phyloP scores from a whole-genome alignment of 345 rosid species.

The Dovyalis caffra region DNA sequence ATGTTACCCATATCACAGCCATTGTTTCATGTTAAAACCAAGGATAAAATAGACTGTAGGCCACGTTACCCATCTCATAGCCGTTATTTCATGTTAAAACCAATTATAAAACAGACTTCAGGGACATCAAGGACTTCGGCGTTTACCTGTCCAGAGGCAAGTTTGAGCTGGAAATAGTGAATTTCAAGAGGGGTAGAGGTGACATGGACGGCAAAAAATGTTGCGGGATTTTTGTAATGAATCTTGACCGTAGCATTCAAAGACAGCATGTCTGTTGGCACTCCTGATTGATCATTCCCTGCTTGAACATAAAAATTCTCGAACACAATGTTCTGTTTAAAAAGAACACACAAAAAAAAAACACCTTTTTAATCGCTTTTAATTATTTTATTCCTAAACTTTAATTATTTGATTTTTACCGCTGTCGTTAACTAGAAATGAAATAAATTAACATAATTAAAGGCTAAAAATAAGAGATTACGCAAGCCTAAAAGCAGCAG shows the following conservation, averaged over 20 bases:
- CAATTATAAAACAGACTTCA: no score
- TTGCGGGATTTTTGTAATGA: conserved; percentile 71
- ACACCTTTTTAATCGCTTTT: background rate
- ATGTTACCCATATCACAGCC: background rate
- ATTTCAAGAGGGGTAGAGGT: conserved; percentile 72
- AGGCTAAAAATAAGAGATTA: conserved; percentile 17
- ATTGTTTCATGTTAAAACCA: background rate
- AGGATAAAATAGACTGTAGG: no score
- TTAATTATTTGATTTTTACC: background rate
- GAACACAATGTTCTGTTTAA: conserved; percentile 70
- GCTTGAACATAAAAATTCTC: conserved; percentile 79
- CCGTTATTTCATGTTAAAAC: no score
- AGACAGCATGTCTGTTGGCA: conserved; percentile 90
- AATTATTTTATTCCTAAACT: background rate
- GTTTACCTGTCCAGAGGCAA: conserved; percentile 81
- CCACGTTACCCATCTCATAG: no score
- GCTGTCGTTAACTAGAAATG: background rate
- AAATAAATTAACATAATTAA: background rate
- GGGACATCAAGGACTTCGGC: no score
- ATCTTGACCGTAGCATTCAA: conserved; percentile 89
- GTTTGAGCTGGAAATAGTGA: conserved; percentile 65
- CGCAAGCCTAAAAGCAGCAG: background rate
- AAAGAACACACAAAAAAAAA: background rate
- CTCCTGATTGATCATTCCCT: conserved; percentile 79
- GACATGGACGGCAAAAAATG: conserved; percentile 92